phyloP scores from a whole-genome alignment of 2,329 filamentous ascomycete species.

The Colletotrichum siamense region DNA sequence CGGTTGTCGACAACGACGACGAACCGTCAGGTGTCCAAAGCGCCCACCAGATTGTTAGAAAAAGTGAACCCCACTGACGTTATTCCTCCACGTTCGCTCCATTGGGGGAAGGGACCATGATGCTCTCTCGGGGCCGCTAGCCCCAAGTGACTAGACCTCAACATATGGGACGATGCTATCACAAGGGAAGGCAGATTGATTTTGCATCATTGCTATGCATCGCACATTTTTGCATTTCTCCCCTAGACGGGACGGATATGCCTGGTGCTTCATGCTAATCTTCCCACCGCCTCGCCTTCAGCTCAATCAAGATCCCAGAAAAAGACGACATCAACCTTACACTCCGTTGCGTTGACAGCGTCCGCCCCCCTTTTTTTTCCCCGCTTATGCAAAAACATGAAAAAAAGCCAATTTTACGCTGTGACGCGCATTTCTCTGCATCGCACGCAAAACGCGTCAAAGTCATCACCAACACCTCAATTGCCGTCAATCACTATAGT shows the following conservation, averaged over 20 bases:
- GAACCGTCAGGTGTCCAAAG: background rate
- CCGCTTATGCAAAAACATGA: too few relatives aligned
- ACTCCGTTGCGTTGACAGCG: too few relatives aligned
- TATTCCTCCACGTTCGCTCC: background rate
- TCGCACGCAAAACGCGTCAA: too few relatives aligned
- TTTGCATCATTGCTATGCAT: slow-evolving; percentile 4
- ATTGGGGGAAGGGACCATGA: background rate
- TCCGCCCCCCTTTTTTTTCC: too few relatives aligned
- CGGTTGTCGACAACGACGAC: background rate
- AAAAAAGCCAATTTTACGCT: too few relatives aligned
- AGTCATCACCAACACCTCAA: too few relatives aligned
- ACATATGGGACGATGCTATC: background rate
- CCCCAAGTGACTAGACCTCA: background rate
- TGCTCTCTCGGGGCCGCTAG: background rate
- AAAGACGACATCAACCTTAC: background rate
- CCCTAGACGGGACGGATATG: background rate
- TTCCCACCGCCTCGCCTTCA: background rate
- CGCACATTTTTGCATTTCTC: background rate
- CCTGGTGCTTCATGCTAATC: background rate
- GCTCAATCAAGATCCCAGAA: background rate
- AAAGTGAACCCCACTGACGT: slow-evolving; percentile 10
- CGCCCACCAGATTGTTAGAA: background rate
- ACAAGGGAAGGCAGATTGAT: background rate
- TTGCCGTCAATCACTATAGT: too few relatives aligned
- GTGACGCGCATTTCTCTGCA: too few relatives aligned